Conservation (phyloP, 1,284 basidiomycete genomes). For the Rhodofomes roseus region DNA sequence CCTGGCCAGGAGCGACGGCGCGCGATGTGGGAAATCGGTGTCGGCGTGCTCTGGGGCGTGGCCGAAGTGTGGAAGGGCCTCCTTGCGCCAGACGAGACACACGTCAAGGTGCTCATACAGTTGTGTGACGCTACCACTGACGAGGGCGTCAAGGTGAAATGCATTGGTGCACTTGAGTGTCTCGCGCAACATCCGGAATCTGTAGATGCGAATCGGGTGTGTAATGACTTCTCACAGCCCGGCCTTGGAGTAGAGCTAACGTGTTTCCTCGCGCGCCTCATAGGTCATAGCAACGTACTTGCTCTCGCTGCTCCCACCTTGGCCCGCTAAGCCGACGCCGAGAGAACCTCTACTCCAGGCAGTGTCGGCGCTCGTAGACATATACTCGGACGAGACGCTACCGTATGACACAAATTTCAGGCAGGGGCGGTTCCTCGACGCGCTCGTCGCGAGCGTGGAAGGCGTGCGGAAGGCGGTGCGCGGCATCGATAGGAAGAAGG, state of each 20-base stretch:
- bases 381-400: conserved; percentile 88
- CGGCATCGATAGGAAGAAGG: conserved; percentile 36
- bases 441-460: conserved; percentile 39
- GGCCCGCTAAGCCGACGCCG: conserved; percentile 38
- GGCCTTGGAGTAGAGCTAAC: conserved; percentile 5
- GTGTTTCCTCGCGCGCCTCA: background rate
- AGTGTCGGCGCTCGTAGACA: conserved; percentile 86
- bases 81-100: conserved; percentile 52
- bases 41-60: conserved; percentile 78
- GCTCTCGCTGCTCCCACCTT: conserved; percentile 50
- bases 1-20: conserved; percentile 61
- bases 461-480: conserved; percentile 45
- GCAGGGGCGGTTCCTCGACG: conserved; percentile 36
- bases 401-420: conserved; percentile 85
- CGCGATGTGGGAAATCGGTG: conserved; percentile 70
- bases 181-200: conserved; percentile 69
- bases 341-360: conserved; percentile 80
- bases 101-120: conserved; percentile 65
- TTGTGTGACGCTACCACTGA: conserved; percentile 56
- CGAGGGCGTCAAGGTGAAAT: conserved; percentile 62
- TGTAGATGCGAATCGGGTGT: conserved; percentile 68
- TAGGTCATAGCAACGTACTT: conserved; percentile 71
- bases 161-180: conserved; percentile 79
- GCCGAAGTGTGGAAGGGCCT: conserved; percentile 64
- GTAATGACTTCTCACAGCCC: conserved; percentile 13